Conservation (phyloP, 2,329 filamentous ascomycete species). For the Didymella segeticola region DNA sequence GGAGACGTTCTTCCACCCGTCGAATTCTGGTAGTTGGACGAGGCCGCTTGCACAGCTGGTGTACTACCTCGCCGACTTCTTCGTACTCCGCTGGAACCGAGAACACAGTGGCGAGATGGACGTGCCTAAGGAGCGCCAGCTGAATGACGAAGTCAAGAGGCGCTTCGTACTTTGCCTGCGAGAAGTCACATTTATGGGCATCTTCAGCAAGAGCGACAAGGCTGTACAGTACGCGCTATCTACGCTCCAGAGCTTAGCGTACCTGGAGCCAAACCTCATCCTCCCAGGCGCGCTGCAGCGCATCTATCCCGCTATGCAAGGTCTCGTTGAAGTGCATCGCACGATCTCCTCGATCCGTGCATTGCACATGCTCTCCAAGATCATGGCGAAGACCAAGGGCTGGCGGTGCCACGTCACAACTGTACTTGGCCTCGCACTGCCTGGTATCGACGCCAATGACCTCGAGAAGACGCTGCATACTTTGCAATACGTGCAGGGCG, state of each 20-base stretch:
- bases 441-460: constrained; percentile 97
- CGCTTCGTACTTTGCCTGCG: constrained; percentile 88
- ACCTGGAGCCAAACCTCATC: constrained; percentile 88
- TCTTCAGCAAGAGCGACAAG: constrained; percentile 93
- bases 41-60: constrained; percentile 87
- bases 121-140: constrained; percentile 76
- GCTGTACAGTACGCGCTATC: constrained; percentile 92
- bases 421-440: constrained; percentile 86
- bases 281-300: constrained; percentile 91
- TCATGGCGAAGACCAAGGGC: constrained; percentile 93
- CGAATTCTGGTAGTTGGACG: constrained; percentile 92
- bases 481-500: constrained; percentile 91
- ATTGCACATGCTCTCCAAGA: constrained; percentile 87
- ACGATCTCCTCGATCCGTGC: constrained; percentile 93
- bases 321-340: constrained; percentile 93
- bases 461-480: constrained; percentile 95
- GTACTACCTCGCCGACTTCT: constrained; percentile 92
- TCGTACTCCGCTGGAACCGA: constrained; percentile 96
- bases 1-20: constrained; percentile 98
- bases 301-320: constrained; percentile 96
- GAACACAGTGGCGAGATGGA: constrained; percentile 93
- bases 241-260: constrained; percentile 86
- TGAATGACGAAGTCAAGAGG: constrained; percentile 81
- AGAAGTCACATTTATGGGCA: constrained; percentile 97
- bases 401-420: constrained; percentile 96